Percentiles rank a stretch among this genome's conserved stretches.
Evolutionary conservation across 306 rosid species (phyloP).

Genomic region (Sechiopsis laciniata): DNA sequence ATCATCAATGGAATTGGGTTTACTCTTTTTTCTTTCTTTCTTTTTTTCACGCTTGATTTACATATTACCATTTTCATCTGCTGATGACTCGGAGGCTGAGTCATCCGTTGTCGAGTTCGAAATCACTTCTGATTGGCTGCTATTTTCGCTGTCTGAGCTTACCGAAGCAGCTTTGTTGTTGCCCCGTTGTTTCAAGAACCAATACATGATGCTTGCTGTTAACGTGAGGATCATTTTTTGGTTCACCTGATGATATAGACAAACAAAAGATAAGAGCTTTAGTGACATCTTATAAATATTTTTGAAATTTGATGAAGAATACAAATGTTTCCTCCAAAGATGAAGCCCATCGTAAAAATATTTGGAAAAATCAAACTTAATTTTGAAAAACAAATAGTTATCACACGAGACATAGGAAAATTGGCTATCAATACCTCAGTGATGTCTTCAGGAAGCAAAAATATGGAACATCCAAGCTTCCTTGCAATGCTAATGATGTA

Average conservation of each 20-base stretch:
- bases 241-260: conserved; percentile 57
- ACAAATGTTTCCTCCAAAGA: too few species aligned
- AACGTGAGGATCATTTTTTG: conserved; percentile 97
- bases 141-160: conserved; percentile 67
- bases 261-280: too few species aligned
- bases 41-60: conserved; percentile 27
- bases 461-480: conserved; percentile 95
- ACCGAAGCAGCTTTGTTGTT: conserved; percentile 50
- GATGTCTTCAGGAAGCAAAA: conserved; percentile 93
- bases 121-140: conserved; percentile 62
- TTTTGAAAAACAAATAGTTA: too few species aligned
- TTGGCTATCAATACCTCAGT: conserved; percentile 60
- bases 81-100: conserved; percentile 82
- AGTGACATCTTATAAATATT: too few species aligned
- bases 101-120: conserved; percentile 82
- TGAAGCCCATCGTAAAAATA: too few species aligned
- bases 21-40: not conserved
- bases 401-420: too few species aligned
- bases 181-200: conserved; percentile 72
- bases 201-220: conserved; percentile 91
- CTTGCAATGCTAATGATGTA: conserved; percentile 96
- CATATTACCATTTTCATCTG: conserved; percentile 58
- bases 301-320: too few species aligned
- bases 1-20: conserved; percentile 9
- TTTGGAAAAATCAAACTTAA: too few species aligned